Conservation (phyloP, 1,284 basidiomycete species). For the Leccinum brunneo-olivaceum region DNA sequence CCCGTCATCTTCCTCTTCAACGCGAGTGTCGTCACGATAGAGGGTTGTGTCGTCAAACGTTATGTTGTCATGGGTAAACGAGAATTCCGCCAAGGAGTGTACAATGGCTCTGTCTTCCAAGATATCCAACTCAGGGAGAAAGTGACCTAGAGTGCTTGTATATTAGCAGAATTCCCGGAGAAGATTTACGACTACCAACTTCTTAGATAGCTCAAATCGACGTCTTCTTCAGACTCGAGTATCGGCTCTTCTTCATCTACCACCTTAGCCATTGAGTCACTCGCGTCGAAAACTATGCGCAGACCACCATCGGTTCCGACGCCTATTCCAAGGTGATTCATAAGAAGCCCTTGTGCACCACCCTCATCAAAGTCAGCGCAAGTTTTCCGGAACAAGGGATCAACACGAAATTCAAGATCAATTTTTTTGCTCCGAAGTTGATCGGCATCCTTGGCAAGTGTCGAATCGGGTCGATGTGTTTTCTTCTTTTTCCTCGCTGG, state of each 20-base stretch:
- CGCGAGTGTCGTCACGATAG: slow-evolving; percentile 43
- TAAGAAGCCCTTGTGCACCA: slow-evolving; percentile 87
- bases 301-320: slow-evolving; percentile 77
- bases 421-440: slow-evolving; percentile 89
- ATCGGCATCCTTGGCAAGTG: slow-evolving; percentile 76
- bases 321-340: slow-evolving; percentile 83
- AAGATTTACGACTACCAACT: slow-evolving; percentile 39
- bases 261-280: slow-evolving; percentile 78
- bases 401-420: slow-evolving; percentile 92
- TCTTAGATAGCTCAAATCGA: slow-evolving; percentile 66
- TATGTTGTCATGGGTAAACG: slow-evolving; percentile 62
- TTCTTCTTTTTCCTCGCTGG: slow-evolving; percentile 58
- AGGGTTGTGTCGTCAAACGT: slow-evolving; percentile 57
- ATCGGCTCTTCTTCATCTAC: slow-evolving; percentile 69
- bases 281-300: slow-evolving; percentile 93
- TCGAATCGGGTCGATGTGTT: slow-evolving; percentile 65
- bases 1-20: slow-evolving; percentile 41
- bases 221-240: slow-evolving; percentile 56
- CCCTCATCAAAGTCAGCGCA: slow-evolving; percentile 99
- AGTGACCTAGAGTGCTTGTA: slow-evolving; percentile 42
- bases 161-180: slow-evolving; percentile 6
- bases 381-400: slow-evolving; percentile 96
- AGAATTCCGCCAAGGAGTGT: slow-evolving; percentile 74
- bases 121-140: slow-evolving; percentile 60
- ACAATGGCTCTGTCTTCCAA: slow-evolving; percentile 71